Evolutionary conservation across 768 basidiomycete species (phyloP).

Genomic region (Sarcodon sp.): DNA sequence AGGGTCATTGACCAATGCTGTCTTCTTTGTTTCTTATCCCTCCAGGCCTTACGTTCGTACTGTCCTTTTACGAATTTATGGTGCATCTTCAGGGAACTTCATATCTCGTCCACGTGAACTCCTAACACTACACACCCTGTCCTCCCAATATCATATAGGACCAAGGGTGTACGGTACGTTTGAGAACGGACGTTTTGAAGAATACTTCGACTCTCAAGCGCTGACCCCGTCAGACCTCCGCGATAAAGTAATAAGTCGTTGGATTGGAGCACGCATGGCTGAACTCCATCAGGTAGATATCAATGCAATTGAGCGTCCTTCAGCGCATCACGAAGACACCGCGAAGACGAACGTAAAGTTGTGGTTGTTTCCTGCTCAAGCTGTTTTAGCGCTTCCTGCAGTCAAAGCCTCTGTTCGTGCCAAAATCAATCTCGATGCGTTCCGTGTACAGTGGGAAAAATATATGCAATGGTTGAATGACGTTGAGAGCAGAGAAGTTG

Average conservation of each 20-base stretch:
- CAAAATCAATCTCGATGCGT: slow-evolving; percentile 51
- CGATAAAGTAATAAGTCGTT: slow-evolving; percentile 60
- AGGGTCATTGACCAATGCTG: slow-evolving; percentile 89
- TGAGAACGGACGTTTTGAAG: slow-evolving; percentile 88
- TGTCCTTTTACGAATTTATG: slow-evolving; percentile 85
- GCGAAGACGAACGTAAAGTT: slow-evolving; percentile 53
- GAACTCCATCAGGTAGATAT: slow-evolving; percentile 92
- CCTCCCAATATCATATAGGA: slow-evolving; percentile 78
- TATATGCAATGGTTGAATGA: slow-evolving; percentile 62
- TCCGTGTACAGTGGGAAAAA: slow-evolving; percentile 49
- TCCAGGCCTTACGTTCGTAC: slow-evolving; percentile 37
- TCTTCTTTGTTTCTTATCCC: slow-evolving; percentile 87
- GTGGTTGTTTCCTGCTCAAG: slow-evolving; percentile 62
- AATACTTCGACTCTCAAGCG: slow-evolving; percentile 85
- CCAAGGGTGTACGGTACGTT: slow-evolving; percentile 93
- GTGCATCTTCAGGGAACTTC: slow-evolving; percentile 71
- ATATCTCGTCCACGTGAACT: slow-evolving; percentile 85
- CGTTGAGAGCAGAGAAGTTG: slow-evolving; percentile 42
- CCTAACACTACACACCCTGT: slow-evolving; percentile 79
- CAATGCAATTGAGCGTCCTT: slow-evolving; percentile 40
- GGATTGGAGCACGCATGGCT: slow-evolving; percentile 92
- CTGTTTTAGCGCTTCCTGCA: slow-evolving; percentile 55
- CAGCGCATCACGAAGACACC: slow-evolving; percentile 39
- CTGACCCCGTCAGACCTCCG: slow-evolving; percentile 70
- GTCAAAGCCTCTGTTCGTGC: slow-evolving; percentile 31